Conservation (phyloP, 441 rosid genomes). For the Viola pubescens region DNA sequence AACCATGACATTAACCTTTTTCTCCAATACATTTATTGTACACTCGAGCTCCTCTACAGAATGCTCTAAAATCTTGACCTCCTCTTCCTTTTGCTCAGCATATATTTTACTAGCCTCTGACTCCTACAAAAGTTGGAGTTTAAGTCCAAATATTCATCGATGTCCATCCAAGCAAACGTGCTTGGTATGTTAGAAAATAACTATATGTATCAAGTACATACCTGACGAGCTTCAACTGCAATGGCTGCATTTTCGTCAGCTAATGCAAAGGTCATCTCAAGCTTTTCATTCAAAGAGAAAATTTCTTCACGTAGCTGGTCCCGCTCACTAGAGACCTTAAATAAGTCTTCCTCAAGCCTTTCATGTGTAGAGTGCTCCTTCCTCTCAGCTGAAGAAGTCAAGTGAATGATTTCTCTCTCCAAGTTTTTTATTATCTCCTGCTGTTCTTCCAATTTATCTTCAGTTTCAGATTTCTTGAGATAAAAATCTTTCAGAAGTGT, state of each 20-base stretch:
- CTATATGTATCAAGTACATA: slow-evolving; percentile 18
- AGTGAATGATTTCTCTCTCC: slow-evolving; percentile 67
- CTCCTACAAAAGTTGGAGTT: slow-evolving; percentile 38
- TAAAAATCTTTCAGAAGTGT: slow-evolving; percentile 59
- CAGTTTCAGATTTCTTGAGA: slow-evolving; percentile 55
- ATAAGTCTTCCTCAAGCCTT: slow-evolving; percentile 45
- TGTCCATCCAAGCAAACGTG: not conserved
- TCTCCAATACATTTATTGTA: slow-evolving; percentile 79
- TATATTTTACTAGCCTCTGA: slow-evolving; percentile 66
- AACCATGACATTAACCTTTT: slow-evolving; percentile 46
- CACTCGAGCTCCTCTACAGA: slow-evolving; percentile 91
- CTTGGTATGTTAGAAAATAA: slow-evolving; percentile 13
- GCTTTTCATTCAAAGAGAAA: slow-evolving; percentile 50
- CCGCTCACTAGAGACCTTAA: slow-evolving; percentile 42
- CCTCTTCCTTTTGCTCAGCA: slow-evolving; percentile 88
- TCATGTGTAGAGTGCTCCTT: slow-evolving; percentile 40
- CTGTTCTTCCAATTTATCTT: slow-evolving; percentile 66
- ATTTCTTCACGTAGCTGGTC: slow-evolving; percentile 58
- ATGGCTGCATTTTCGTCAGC: slow-evolving; percentile 92
- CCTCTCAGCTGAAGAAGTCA: slow-evolving; percentile 45
- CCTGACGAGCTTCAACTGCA: slow-evolving; percentile 84
- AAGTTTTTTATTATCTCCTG: slow-evolving; percentile 55
- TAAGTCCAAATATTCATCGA: slow-evolving; percentile 7
- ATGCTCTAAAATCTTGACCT: slow-evolving; percentile 77
- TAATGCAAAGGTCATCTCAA: slow-evolving; percentile 58